Evolutionary conservation across 352 stramenopile species (phyloP).

Genomic region (Phytophthora crassamura): DNA sequence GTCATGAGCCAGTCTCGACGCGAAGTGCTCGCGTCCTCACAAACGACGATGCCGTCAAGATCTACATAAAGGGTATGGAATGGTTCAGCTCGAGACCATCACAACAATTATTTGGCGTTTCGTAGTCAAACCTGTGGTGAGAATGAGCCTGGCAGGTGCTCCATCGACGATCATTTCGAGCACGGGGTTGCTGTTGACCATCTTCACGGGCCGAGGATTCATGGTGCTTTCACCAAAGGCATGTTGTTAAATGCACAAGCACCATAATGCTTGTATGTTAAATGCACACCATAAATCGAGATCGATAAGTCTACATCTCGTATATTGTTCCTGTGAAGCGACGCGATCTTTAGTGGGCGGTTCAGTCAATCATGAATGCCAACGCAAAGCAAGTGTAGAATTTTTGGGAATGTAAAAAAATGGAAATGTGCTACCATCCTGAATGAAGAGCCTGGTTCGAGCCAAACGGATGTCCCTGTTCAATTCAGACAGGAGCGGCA

Average conservation of each 20-base stretch:
- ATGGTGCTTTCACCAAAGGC: not conserved
- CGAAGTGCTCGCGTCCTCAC: conserved; percentile 24
- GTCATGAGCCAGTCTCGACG: conserved; percentile 35
- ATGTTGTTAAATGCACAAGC: not conserved
- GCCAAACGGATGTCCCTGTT: not conserved
- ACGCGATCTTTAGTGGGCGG: conserved; percentile 19
- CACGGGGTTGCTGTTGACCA: conserved; percentile 34
- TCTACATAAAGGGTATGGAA: conserved; percentile 12
- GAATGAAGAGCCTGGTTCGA: too few species aligned
- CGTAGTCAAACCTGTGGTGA: conserved; percentile 27
- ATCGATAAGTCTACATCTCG: conserved; percentile 6
- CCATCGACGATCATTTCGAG: conserved; percentile 27
- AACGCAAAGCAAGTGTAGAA: too few species aligned
- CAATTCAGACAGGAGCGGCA: conserved; percentile 13
- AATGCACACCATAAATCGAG: not conserved
- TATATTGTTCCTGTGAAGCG: conserved; percentile 9
- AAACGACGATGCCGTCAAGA: conserved; percentile 34
- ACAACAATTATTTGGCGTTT: not conserved
- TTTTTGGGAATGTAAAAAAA: too few species aligned
- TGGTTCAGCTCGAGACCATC: not conserved
- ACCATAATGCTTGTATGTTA: too few species aligned
- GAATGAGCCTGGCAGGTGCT: conserved; percentile 15
- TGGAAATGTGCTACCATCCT: too few species aligned
- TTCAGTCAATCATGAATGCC: too few species aligned
- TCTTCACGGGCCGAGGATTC: conserved; percentile 22